Percentiles rank a stretch among this genome's conserved stretches.
Conservation (phyloP, 2,329 filamentous ascomycete genomes). For the Penicillium psychrosexuale region DNA sequence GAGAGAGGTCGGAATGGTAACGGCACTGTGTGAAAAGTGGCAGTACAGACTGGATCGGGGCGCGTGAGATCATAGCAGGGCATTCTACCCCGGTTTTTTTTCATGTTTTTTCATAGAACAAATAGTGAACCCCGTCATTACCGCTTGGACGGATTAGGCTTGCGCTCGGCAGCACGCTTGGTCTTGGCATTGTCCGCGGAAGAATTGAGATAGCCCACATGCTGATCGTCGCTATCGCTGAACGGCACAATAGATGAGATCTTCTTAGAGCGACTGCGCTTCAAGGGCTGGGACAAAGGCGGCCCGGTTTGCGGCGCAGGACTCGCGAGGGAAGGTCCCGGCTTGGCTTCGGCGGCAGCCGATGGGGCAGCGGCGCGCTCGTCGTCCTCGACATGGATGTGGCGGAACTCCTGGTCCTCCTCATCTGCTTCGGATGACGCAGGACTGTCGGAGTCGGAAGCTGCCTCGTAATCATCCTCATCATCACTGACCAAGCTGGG, state of each 20-base stretch:
- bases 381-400: constrained; percentile 47
- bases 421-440: constrained; percentile 51
- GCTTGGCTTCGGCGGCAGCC: constrained; percentile 34
- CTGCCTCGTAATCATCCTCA: constrained; percentile 65
- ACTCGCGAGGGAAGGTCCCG: constrained; percentile 31
- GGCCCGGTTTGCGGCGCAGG: constrained; percentile 26
- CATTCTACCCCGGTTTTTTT: not conserved
- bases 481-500: constrained; percentile 78
- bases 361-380: constrained; percentile 39
- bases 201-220: constrained; percentile 37
- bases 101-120: not conserved
- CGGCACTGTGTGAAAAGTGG: not conserved
- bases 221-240: constrained; percentile 35
- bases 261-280: constrained; percentile 33
- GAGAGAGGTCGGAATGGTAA: not conserved
- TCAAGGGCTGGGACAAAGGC: constrained; percentile 31
- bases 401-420: constrained; percentile 49
- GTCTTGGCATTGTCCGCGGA: constrained; percentile 33
- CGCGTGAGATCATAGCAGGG: not conserved
- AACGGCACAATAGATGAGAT: constrained; percentile 28
- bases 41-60: not conserved
- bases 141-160: constrained; percentile 17
- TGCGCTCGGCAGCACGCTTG: constrained; percentile 28
- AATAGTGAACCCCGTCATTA: not conserved
- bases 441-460: constrained; percentile 62